Conservation (phyloP, 2,329 filamentous ascomycete genomes). For the Penicillium sp. region DNA sequence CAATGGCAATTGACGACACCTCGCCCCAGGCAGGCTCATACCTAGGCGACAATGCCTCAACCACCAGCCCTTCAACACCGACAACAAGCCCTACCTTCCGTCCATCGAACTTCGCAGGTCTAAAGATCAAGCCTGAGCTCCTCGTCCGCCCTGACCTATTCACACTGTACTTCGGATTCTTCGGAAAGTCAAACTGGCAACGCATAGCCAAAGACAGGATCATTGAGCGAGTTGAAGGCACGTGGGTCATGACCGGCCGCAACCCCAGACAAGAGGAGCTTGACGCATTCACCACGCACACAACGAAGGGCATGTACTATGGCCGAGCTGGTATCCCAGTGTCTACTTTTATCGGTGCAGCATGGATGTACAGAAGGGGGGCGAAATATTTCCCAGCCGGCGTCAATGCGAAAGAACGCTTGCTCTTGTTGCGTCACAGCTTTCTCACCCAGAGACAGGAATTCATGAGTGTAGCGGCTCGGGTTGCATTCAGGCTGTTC, state of each 20-base stretch:
- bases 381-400: neutral
- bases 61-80: conserved; percentile 6
- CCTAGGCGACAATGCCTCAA: conserved; percentile 2
- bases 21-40: conserved; percentile 17
- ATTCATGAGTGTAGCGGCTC: neutral
- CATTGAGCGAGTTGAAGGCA: conserved; percentile 20
- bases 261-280: conserved; percentile 35
- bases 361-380: neutral
- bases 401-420: neutral
- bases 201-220: conserved; percentile 2
- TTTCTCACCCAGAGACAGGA: neutral
- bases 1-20: conserved; percentile 29
- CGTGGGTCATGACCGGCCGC: conserved; percentile 25
- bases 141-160: conserved; percentile 26
- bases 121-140: conserved; percentile 26
- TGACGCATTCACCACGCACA: conserved; percentile 30
- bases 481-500: neutral
- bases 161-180: conserved; percentile 30
- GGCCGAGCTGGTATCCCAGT: conserved; percentile 21
- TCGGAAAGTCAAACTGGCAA: conserved; percentile 22
- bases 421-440: neutral
- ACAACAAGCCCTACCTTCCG: conserved; percentile 14
- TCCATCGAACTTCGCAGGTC: neutral
- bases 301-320: conserved; percentile 22
- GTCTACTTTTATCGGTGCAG: conserved; percentile 4